Percentiles rank a stretch among this genome's conserved stretches.
These are phyloP conservation scores for Triticum turgidum DNA, from an alignment of 176 grass and related monocot genomes.

Conservation along the genomic window DNA sequence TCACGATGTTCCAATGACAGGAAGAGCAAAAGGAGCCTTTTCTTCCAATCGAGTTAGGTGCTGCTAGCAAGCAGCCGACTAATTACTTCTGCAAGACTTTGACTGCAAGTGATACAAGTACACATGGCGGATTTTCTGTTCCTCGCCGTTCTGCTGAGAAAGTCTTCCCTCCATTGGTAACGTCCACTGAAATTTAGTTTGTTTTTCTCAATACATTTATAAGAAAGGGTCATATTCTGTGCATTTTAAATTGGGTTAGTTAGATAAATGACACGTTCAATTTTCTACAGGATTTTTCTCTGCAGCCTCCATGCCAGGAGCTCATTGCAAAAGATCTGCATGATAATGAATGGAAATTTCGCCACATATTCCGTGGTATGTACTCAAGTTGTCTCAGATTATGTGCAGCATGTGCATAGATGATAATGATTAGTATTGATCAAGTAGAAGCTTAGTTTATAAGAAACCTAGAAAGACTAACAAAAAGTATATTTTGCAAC, in stretches of 20 bases:
- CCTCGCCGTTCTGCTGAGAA: conserved; percentile 92
- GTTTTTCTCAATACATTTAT: conserved; percentile 27
- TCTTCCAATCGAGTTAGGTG: conserved; percentile 77
- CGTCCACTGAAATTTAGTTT: conserved; percentile 7
- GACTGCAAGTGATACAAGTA: conserved; percentile 96
- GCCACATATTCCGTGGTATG: conserved; percentile 93
- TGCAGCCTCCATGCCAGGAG: conserved; percentile 88
- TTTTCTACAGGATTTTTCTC: conserved; percentile 76
- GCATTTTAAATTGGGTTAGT: neutral
- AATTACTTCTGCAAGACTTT: conserved; percentile 99
- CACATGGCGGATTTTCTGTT: conserved; percentile 97
- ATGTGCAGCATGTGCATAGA: neutral
- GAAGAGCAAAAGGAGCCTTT: conserved; percentile 92
- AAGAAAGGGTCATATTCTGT: neutral
- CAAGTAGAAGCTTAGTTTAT: neutral
- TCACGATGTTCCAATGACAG: conserved; percentile 41
- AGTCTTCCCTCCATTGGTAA: conserved; percentile 91
- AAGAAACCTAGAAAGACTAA: neutral
- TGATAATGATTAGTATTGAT: conserved; percentile 1
- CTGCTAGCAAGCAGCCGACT: conserved; percentile 82
- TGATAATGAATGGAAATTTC: conserved; percentile 99
- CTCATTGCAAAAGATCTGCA: conserved; percentile 83
- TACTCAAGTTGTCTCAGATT: neutral
- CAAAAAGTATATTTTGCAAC: neutral
- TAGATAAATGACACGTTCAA: neutral